Conservation (phyloP, 257 asterid genomes). For the Plantago ovata region DNA sequence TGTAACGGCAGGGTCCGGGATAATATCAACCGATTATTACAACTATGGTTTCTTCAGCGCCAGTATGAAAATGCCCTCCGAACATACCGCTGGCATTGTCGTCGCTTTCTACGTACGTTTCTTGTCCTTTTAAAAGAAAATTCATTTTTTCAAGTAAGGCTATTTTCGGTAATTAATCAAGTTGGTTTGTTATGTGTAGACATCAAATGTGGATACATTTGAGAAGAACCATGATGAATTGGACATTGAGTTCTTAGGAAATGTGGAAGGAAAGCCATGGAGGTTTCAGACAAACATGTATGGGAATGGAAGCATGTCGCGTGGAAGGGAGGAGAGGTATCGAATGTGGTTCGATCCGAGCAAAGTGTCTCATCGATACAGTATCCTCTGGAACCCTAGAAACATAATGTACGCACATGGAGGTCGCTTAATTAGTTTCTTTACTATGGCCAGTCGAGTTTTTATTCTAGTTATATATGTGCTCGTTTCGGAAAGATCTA, state of each 20-base stretch:
- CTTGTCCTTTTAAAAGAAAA: not conserved
- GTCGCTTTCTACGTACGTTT: conserved; percentile 83
- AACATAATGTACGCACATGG: conserved; percentile 45
- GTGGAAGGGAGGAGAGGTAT: conserved; percentile 94
- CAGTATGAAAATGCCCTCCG: conserved; percentile 74
- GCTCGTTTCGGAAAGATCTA: too few relatives aligned
- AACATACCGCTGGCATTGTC: conserved; percentile 74
- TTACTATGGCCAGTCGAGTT: too few relatives aligned
- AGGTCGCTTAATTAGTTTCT: too few relatives aligned
- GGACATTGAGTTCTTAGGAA: conserved; percentile 87
- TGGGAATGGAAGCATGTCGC: conserved; percentile 78
- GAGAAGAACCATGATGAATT: conserved; percentile 92
- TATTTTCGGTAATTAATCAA: too few relatives aligned
- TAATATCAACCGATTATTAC: conserved; percentile 80
- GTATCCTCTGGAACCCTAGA: conserved; percentile 86
- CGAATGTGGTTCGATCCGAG: conserved; percentile 87
- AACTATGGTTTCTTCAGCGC: conserved; percentile 92
- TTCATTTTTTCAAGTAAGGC: too few relatives aligned
- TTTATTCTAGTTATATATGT: too few relatives aligned
- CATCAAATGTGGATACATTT: conserved; percentile 82
- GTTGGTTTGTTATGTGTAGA: conserved; percentile 27
- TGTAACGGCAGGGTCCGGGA: conserved; percentile 68
- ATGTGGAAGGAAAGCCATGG: conserved; percentile 74
- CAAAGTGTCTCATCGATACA: conserved; percentile 66
- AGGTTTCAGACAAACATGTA: conserved; percentile 88